Percentiles rank a stretch among this genome's conserved stretches.
Evolutionary conservation across 768 basidiomycete species (phyloP).

Genomic region (Lactarius deliciosus): DNA sequence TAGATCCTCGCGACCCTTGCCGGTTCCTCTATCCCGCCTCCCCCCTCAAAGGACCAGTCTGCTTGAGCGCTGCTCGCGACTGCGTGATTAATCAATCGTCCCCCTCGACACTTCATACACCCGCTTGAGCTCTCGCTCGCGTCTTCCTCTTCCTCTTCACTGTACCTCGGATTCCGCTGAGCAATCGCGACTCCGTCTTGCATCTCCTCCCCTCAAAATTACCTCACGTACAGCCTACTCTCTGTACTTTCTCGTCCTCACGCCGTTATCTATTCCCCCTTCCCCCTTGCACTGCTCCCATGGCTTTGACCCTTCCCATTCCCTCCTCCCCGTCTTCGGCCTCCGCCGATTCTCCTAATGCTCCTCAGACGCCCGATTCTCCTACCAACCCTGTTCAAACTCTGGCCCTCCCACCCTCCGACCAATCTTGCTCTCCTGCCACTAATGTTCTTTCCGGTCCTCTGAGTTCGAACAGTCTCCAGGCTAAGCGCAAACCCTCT

Average conservation of each 20-base stretch:
- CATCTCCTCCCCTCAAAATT: constrained; percentile 23
- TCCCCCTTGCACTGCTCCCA: constrained; percentile 29
- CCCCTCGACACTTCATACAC: constrained; percentile 23
- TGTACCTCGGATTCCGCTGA: constrained; percentile 52
- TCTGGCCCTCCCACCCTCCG: constrained; percentile 39
- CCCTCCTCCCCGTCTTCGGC: constrained; percentile 42
- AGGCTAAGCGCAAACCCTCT: constrained; percentile 75
- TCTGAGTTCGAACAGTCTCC: constrained; percentile 35
- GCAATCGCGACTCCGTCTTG: constrained; percentile 46
- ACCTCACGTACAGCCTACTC: constrained; percentile 26
- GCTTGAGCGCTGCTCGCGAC: constrained; percentile 36
- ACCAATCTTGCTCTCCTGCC: constrained; percentile 30
- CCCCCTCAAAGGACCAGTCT: constrained; percentile 41
- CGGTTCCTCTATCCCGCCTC: constrained; percentile 64
- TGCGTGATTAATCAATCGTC: constrained; percentile 21
- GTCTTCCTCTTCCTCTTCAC: constrained; percentile 39
- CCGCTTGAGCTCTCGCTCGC: constrained; percentile 27
- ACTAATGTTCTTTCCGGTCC: constrained; percentile 21
- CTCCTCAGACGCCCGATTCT: constrained; percentile 51
- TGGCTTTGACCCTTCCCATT: constrained; percentile 44
- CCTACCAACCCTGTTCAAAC: constrained; percentile 40
- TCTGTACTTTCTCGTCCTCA: constrained; percentile 30
- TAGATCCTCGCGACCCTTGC: constrained; percentile 93
- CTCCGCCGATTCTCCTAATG: constrained; percentile 45
- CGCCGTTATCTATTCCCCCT: constrained; percentile 30